Conservation (phyloP, 1,284 basidiomycete species). For the Mycosarcoma mackinlayi region DNA sequence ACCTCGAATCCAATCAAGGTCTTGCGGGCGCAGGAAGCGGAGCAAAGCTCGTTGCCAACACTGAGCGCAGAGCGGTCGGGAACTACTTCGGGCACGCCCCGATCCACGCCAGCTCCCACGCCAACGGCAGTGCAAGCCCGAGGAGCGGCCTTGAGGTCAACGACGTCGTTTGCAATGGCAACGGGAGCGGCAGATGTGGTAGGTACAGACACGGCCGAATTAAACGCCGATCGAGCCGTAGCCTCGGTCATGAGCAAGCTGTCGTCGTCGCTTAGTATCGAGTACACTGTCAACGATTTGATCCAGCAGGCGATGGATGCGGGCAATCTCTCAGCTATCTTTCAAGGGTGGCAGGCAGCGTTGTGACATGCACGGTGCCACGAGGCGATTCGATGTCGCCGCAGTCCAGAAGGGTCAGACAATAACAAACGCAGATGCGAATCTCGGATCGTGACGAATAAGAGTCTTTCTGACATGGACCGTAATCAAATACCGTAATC, state of each 20-base stretch:
- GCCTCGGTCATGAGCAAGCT: slow-evolving; percentile 74
- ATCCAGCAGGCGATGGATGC: slow-evolving; percentile 87
- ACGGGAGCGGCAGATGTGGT: slow-evolving; percentile 5
- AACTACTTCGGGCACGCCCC: background rate
- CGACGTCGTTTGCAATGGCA: slow-evolving; percentile 12
- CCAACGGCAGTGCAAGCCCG: slow-evolving; percentile 5
- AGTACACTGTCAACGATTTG: slow-evolving; percentile 92
- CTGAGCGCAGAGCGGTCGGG: slow-evolving; percentile 25
- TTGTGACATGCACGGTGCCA: slow-evolving; percentile 10
- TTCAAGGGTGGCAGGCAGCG: slow-evolving; percentile 65
- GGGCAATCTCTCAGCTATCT: slow-evolving; percentile 82
- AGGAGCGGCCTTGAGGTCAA: slow-evolving; percentile 14
- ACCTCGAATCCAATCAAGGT: slow-evolving; percentile 57
- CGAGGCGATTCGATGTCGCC: background rate
- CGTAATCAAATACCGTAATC: background rate
- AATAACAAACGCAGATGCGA: no score
- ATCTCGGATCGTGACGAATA: no score
- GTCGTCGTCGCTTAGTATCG: slow-evolving; percentile 84
- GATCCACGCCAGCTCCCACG: slow-evolving; percentile 18
- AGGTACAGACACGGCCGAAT: slow-evolving; percentile 73
- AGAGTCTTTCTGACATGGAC: no score
- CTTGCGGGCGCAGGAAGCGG: slow-evolving; percentile 43
- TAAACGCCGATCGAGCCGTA: slow-evolving; percentile 89
- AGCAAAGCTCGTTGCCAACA: slow-evolving; percentile 20
- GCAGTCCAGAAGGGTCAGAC: no score